phyloP scores from a whole-genome alignment of 2,329 filamentous ascomycete genomes.

The Phyllosticta citriasiana region DNA sequence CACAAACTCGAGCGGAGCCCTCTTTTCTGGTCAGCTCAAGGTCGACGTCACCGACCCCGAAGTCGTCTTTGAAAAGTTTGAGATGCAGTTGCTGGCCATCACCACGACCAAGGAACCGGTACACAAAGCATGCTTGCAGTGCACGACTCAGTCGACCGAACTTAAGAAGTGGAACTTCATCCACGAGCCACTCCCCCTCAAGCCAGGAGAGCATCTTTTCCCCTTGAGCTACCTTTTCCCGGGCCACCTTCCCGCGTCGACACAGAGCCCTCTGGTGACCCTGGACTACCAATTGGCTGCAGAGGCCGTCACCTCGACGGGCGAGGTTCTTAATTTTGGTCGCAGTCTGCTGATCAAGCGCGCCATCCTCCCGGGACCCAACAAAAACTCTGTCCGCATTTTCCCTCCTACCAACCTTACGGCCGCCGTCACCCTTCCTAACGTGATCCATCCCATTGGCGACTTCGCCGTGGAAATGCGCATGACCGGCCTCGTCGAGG shows the following conservation, averaged over 20 bases:
- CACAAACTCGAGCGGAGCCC: constrained; percentile 66
- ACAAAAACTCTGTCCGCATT: constrained; percentile 84
- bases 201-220: constrained; percentile 59
- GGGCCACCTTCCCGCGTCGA: constrained; percentile 76
- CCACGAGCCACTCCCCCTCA: constrained; percentile 42
- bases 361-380: constrained; percentile 65
- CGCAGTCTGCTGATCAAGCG: constrained; percentile 66
- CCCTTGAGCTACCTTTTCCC: constrained; percentile 83
- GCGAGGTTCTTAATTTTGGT: constrained; percentile 54
- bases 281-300: constrained; percentile 65
- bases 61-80: constrained; percentile 59
- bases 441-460: constrained; percentile 77
- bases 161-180: constrained; percentile 68
- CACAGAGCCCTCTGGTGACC: constrained; percentile 60
- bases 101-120: constrained; percentile 75
- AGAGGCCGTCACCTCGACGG: constrained; percentile 44
- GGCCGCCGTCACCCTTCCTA: constrained; percentile 69
- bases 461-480: constrained; percentile 70
- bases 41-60: constrained; percentile 59
- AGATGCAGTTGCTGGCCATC: constrained; percentile 60
- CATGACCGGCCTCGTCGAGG: constrained; percentile 73
- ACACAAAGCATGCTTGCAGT: constrained; percentile 66
- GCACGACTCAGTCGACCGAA: constrained; percentile 60
- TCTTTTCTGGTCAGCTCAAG: constrained; percentile 75
- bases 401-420: constrained; percentile 95